These are phyloP conservation scores for Ligustrum vulgare DNA, from an alignment of 257 asterid genomes.

Conservation along the genomic window DNA sequence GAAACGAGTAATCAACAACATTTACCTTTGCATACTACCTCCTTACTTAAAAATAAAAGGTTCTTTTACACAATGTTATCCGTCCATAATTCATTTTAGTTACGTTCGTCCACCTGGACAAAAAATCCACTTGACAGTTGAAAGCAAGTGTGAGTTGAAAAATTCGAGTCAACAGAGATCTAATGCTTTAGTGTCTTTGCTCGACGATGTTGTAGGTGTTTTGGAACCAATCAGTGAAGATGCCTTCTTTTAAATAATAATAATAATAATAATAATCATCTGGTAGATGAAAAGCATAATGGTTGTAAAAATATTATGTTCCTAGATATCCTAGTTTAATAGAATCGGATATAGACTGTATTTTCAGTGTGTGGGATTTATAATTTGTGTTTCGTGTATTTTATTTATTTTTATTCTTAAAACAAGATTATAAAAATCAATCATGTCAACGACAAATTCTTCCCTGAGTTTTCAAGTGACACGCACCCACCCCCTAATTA, in stretches of 20 bases:
- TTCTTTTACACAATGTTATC: too few relatives aligned
- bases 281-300: too few relatives aligned
- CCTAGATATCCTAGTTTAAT: slow-evolving; percentile 41
- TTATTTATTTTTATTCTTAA: neutral
- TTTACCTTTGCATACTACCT: too few relatives aligned
- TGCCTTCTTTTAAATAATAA: too few relatives aligned
- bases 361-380: neutral
- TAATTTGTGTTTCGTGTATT: neutral
- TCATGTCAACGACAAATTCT: neutral
- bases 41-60: too few relatives aligned
- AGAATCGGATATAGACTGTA: neutral
- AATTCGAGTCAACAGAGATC: slow-evolving; percentile 60
- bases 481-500: neutral
- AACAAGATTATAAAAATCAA: neutral
- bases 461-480: neutral
- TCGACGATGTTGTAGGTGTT: slow-evolving; percentile 81
- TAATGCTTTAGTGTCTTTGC: slow-evolving; percentile 70
- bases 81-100: too few relatives aligned
- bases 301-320: too few relatives aligned
- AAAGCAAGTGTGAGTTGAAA: slow-evolving; percentile 31
- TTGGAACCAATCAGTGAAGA: slow-evolving; percentile 82
- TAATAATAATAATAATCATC: too few relatives aligned
- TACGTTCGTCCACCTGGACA: too few relatives aligned
- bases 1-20: too few relatives aligned
- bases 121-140: slow-evolving; percentile 14